Base-by-base conservation (phyloP, 345 rosid species). In the Citrus maxima region DNA sequence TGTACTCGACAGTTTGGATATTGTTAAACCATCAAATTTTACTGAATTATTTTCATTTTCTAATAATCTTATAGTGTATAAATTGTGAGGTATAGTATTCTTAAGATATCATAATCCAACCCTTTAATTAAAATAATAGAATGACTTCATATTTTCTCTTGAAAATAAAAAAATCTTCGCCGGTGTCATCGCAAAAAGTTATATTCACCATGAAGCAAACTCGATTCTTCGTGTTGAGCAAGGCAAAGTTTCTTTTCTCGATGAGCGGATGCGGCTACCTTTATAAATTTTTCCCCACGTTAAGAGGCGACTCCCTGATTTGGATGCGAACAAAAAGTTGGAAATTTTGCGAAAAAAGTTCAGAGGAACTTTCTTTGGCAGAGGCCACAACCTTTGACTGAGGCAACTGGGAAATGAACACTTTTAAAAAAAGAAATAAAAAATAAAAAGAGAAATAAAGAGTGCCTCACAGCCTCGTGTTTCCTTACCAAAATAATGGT, bases 361-460 rank as follows among this genome's bases (percentile, higher is more conserved):
- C 0, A 67, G 64, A 12, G 74, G 74, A 66, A 37, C 42, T 80
- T 81, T 80, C 77, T 34, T 32, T 25, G 79, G 79, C 81, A 69
- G 77, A 63, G 61, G 28, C 70, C 58, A 30, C 71, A n/a, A 78
- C 35, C 64, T 81, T 75, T 80, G 84, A 82, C 81, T 6, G 19
- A 19, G 42, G 66, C 55, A 19, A 46, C 70, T 22, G 35, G 60
- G 28, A 2, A 16, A 7, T 18, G 25, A 63, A 24, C 16, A 13
- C 27, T 51, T 60, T 72, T 59, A 7, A 55, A 3, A 67, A 13
- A 16, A 46, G 18, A 46, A 46, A 46, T 46, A 13, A 13, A 46
- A 46, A 46, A 46, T 46, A 13, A 46, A 46, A 12, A 19, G 24
- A 28, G 30, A 37, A 24, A 19, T 35, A 40, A 24, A 28, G 10